Conservation (phyloP, 345 rosid genomes). For the Triadica sebifera region DNA sequence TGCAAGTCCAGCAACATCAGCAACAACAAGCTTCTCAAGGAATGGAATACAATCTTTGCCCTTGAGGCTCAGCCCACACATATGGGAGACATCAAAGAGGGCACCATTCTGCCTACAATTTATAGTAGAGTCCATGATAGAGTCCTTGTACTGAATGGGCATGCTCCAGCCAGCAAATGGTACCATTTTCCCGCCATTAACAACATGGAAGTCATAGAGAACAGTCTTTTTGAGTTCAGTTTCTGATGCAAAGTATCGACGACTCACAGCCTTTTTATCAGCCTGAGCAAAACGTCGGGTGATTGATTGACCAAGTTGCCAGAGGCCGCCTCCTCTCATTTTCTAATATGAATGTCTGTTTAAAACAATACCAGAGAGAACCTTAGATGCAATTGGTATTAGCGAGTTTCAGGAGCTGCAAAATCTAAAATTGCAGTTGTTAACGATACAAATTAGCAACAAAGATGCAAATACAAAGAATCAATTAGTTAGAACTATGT, state of each 20-base stretch:
- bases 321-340: conserved; percentile 94
- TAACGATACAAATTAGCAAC: neutral
- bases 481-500: neutral
- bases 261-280: conserved; percentile 62
- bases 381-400: neutral
- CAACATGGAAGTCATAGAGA: conserved; percentile 80
- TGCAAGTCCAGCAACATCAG: conserved; percentile 86
- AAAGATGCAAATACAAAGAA: neutral
- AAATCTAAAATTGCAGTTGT: neutral
- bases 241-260: conserved; percentile 70
- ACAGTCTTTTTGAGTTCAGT: conserved; percentile 86
- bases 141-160: conserved; percentile 98
- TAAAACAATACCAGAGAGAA: conserved; percentile 14
- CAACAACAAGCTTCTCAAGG: conserved; percentile 89
- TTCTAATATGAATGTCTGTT: conserved; percentile 33
- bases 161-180: conserved; percentile 99
- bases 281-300: conserved; percentile 73
- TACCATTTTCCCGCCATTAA: conserved; percentile 91
- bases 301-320: conserved; percentile 96
- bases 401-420: neutral
- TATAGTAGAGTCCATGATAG: conserved; percentile 91
- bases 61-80: conserved; percentile 96
- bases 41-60: conserved; percentile 90
- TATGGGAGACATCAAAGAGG: conserved; percentile 91
- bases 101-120: conserved; percentile 89